Percentiles rank a stretch among this genome's conserved stretches.
These are phyloP conservation scores for Dalbergia cultrata DNA, from an alignment of 306 rosid genomes.

Conservation along the genomic window DNA sequence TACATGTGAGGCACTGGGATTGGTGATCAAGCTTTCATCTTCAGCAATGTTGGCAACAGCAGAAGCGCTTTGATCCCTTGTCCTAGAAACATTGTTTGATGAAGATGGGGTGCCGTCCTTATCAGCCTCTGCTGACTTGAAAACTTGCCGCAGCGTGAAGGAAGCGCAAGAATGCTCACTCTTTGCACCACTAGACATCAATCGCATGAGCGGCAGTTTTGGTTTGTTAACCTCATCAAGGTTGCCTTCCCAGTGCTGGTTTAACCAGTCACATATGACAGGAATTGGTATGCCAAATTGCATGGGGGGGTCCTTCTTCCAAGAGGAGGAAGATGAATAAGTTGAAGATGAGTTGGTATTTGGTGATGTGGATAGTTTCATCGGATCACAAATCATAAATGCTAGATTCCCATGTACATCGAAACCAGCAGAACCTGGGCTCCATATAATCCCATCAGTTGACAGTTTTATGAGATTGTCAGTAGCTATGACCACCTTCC, in stretches of 20 bases:
- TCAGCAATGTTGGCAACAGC: constrained; percentile 63
- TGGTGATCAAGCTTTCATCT: constrained; percentile 63
- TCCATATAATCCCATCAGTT: constrained; percentile 84
- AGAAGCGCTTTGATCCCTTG: constrained; percentile 65
- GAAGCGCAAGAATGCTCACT: constrained; percentile 95
- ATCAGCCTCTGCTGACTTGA: constrained; percentile 76
- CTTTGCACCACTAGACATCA: constrained; percentile 86
- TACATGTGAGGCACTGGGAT: constrained; percentile 62
- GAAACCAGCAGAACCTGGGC: constrained; percentile 96
- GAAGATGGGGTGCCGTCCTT: constrained; percentile 83
- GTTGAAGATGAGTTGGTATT: constrained; percentile 87
- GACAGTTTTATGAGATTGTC: constrained; percentile 95
- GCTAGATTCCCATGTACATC: constrained; percentile 93
- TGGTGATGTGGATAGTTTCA: constrained; percentile 96
- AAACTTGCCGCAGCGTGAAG: constrained; percentile 82
- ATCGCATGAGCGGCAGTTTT: constrained; percentile 82
- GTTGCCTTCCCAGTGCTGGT: constrained; percentile 99
- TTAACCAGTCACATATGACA: constrained; percentile 92
- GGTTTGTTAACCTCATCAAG: constrained; percentile 98
- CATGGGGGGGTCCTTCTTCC: constrained; percentile 90
- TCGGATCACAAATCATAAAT: constrained; percentile 98
- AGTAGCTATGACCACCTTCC: constrained; percentile 94
- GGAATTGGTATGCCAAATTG: constrained; percentile 96
- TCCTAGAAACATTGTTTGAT: constrained; percentile 62
- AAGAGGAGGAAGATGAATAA: constrained; percentile 77